These are phyloP conservation scores for Dendrostoma leiphaemia DNA, from an alignment of 2,329 filamentous ascomycete genomes.

Conservation along the genomic window DNA sequence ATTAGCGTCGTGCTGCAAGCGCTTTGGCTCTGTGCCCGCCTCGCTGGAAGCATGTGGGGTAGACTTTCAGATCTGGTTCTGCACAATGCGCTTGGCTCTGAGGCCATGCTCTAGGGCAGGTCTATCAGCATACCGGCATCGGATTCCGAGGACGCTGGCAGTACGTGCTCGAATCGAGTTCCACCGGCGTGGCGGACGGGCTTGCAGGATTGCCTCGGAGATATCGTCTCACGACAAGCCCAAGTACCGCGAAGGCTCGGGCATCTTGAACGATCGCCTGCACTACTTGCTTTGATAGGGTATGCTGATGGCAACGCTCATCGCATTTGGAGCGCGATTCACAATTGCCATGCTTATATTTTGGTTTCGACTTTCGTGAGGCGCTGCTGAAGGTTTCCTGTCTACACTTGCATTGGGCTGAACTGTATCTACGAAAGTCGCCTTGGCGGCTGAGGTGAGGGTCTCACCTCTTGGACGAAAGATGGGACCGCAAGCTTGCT, in stretches of 20 bases:
- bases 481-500: too few species aligned
- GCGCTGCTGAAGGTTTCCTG: too few species aligned
- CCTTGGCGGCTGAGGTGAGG: too few species aligned
- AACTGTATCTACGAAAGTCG: too few species aligned
- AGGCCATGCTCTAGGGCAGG: not conserved
- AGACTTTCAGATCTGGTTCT: conserved; percentile 14
- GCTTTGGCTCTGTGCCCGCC: conserved; percentile 2
- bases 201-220: not conserved
- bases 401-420: too few species aligned
- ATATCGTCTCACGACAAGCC: not conserved
- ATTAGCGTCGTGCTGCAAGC: conserved; percentile 18
- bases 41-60: not conserved
- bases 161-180: not conserved
- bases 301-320: not conserved
- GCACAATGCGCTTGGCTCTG: too few species aligned
- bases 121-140: not conserved
- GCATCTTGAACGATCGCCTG: not conserved
- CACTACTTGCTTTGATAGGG: not conserved
- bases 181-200: too few species aligned
- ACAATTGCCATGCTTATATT: not conserved
- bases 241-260: not conserved
- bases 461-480: too few species aligned
- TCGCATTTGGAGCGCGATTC: not conserved
- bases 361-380: too few species aligned
- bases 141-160: not conserved